These are phyloP conservation scores for Xylaria sp. DNA, from an alignment of 2,329 filamentous ascomycete species.

Conservation along the genomic window DNA sequence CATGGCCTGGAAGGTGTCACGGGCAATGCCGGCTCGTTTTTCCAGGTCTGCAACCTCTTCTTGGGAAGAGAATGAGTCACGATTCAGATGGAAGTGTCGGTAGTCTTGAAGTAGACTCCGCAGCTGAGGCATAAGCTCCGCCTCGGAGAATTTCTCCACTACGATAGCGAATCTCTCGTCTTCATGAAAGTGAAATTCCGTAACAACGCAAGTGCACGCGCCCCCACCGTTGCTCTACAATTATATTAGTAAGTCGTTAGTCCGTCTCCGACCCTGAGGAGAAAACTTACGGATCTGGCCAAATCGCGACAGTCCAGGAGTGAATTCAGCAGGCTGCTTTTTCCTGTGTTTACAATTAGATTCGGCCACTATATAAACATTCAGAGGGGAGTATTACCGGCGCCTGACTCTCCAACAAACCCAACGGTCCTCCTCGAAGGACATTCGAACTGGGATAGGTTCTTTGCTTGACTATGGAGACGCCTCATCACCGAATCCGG, in stretches of 20 bases:
- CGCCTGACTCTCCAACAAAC: constrained; percentile 61
- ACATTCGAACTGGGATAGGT: constrained; percentile 53
- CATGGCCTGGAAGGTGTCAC: constrained; percentile 54
- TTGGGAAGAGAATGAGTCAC: constrained; percentile 30
- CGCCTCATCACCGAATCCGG: constrained; percentile 54
- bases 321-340: constrained; percentile 63
- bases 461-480: constrained; percentile 50
- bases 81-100: constrained; percentile 50
- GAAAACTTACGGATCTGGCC: constrained; percentile 56
- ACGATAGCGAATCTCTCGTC: constrained; percentile 49
- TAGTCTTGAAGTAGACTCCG: constrained; percentile 53
- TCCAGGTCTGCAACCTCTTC: constrained; percentile 45
- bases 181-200: constrained; percentile 57
- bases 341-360: constrained; percentile 49
- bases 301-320: constrained; percentile 56
- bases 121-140: constrained; percentile 52
- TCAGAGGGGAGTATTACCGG: constrained; percentile 48
- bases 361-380: neutral
- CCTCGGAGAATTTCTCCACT: constrained; percentile 50
- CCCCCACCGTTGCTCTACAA: constrained; percentile 56
- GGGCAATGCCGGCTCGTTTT: constrained; percentile 50
- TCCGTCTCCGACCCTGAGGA: neutral
- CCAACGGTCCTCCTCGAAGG: constrained; percentile 57
- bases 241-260: neutral
- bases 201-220: constrained; percentile 61